Base-by-base conservation (phyloP, 345 rosid species). In the Theobroma cacao region DNA sequence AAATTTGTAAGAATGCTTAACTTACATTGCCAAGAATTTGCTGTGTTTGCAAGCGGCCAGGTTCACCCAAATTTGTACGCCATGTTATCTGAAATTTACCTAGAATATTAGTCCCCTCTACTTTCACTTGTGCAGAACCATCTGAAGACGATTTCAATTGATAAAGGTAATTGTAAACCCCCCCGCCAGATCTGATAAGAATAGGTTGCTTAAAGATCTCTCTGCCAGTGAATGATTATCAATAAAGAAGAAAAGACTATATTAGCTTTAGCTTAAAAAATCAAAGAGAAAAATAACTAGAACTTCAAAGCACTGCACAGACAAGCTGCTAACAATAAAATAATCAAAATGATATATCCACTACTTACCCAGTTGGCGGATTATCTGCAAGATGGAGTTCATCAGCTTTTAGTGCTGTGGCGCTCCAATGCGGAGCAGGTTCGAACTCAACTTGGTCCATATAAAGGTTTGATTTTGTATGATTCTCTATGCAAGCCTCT, bases 401-500 rank as follows among this genome's bases (percentile, higher is more conserved):
- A 77, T 90, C 93, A 74, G 85, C 87, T 68, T 86, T 90, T 73
- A 92, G 76, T 71, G 88, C 78, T 76, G 84, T 85, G 30, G 96
- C 97, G 83, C 62, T 88, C 98, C 98, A 94, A 82, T 86, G 81
- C 80, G 86, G 92, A 66, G 98, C 86, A 66, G 99, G 98, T 86
- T 96, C 99, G 85, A 96, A 96, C 84, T 96, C 98, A 81, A 94
- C 98, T 93, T 90, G 98, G 82, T 94, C 98, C 98, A 96, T 90
- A 65, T 90, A 92, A 82, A 94, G 97, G 85, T 87, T 91, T 55
- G 94, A 79, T 84, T 96, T 96, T 76, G 98, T 93, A 80, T 92
- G 98, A 84, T 94, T 96, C 81, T 94, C 98, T 80, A 96, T 89
- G 86, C 97, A 96, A 47, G 98, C 98, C 86, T 96, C 99, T 79